A percentile compares a stretch with the other conserved stretches of the same genome.
These are phyloP conservation scores for Hypoxylon sp. DNA, from an alignment of 2,329 filamentous ascomycete species.

Conservation along the genomic window DNA sequence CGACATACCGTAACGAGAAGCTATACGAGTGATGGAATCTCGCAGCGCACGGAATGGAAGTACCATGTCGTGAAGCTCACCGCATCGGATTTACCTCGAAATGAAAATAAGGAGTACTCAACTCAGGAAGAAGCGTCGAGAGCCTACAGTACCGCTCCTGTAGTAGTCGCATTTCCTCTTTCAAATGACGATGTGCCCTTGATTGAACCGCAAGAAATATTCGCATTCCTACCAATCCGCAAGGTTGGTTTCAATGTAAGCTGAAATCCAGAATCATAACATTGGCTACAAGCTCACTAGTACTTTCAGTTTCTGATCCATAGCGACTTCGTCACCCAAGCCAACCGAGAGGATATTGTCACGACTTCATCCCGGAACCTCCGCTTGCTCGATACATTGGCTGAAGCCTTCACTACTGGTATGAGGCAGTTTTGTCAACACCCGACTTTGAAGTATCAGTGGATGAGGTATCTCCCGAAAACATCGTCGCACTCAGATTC, in stretches of 20 bases:
- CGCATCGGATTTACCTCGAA: slow-evolving; percentile 44
- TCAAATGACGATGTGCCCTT: slow-evolving; percentile 45
- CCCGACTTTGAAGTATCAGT: slow-evolving; percentile 50
- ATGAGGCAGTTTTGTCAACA: slow-evolving; percentile 52
- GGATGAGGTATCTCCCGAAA: slow-evolving; percentile 56
- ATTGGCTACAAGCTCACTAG: background rate
- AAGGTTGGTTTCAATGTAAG: slow-evolving; percentile 53
- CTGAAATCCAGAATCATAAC: background rate
- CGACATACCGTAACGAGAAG: background rate
- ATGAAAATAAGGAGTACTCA: slow-evolving; percentile 49
- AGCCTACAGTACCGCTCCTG: slow-evolving; percentile 44
- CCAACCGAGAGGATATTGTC: slow-evolving; percentile 55
- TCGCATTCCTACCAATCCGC: slow-evolving; percentile 57
- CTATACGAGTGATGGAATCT: background rate
- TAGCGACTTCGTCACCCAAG: slow-evolving; percentile 58
- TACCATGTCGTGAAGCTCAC: slow-evolving; percentile 46
- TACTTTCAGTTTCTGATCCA: slow-evolving; percentile 56
- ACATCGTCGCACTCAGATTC: slow-evolving; percentile 16
- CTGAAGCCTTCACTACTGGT: slow-evolving; percentile 51
- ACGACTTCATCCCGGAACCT: slow-evolving; percentile 51
- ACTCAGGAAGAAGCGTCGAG: slow-evolving; percentile 36
- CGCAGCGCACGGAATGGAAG: background rate
- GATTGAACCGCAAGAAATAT: slow-evolving; percentile 53
- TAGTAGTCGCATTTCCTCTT: slow-evolving; percentile 58
- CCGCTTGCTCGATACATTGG: slow-evolving; percentile 48